Evolutionary conservation across 495 filamentous ascomycete species (phyloP), one percentile per base, ranked within the genome.

Genomic region (Friedmanniomyces simplex): DNA sequence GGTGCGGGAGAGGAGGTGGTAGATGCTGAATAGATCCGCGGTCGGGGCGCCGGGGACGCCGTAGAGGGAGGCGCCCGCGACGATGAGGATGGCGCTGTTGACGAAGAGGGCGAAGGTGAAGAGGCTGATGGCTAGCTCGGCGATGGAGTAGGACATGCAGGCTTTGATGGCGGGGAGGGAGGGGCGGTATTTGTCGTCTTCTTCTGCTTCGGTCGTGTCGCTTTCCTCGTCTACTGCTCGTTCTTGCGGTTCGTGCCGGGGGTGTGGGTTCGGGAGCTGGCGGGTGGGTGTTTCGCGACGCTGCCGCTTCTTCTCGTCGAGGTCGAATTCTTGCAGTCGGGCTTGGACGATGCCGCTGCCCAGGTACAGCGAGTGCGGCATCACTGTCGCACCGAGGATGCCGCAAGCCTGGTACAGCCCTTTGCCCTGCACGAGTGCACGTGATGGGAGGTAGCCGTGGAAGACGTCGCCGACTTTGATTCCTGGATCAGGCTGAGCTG

Each of bases 31-130:
- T 34, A 96, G 81, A 56, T 90, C 85, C 18, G 85, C 88, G 55
- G 78, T 71, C 32, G 75, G 70, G 2, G 83, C 81, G 13, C 75
- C 73, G 2, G 74, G 64, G 20, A 75, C 78, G 28, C 70, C 67
- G 62, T 82, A 89, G 0, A 95, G 81, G 0, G 85, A 82, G 5
- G 89, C 84, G 34, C 89, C 90, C 1, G 89, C 86, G 20, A 90
- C 86, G 67, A 96, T 93, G 47, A 96, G 81, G 65, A 96, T 95
- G 54, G 90, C 79, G 57, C 82, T 86, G 72, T 95, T 96, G 64
- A 96, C 88, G 61, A 96, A 95, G 45, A 95, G 80, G 7, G 90
- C 90, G 65, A 94, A 93, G 18, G 88, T 88, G 66, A 91, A 88
- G n/a, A 96, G 82, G 0, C 86, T 87, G 32, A 91, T 60, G 34